These are phyloP conservation scores for Exophiala sideris DNA, from an alignment of 2,329 filamentous ascomycete genomes.

Conservation along the genomic window DNA sequence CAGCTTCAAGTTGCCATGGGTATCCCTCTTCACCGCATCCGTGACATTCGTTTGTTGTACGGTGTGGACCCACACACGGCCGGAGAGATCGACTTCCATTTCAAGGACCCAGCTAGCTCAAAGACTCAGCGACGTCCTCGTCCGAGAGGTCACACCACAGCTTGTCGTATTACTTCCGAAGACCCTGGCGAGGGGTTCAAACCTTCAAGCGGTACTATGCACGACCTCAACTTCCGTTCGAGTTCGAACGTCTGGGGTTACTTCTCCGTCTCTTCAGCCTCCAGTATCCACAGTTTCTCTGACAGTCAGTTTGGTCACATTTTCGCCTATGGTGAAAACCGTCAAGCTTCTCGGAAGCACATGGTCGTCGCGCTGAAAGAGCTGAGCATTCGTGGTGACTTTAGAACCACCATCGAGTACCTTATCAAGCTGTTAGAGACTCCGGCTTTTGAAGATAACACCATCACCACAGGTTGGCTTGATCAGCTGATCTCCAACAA, in stretches of 20 bases:
- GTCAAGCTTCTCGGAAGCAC: constrained; percentile 92
- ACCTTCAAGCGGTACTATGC: constrained; percentile 97
- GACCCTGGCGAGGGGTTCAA: constrained; percentile 99
- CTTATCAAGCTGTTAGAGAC: constrained; percentile 98
- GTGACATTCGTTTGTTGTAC: constrained; percentile 93
- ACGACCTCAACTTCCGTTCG: constrained; percentile 97
- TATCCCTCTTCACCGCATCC: constrained; percentile 89
- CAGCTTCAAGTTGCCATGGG: constrained; percentile 99
- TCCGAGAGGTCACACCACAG: constrained; percentile 95
- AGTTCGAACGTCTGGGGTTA: constrained; percentile 99
- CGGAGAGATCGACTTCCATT: constrained; percentile 93
- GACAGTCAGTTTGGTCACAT: constrained; percentile 99
- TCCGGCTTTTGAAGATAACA: constrained; percentile 97
- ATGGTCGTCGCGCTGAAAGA: constrained; percentile 99
- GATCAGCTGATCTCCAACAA: constrained; percentile 98
- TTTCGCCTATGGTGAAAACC: constrained; percentile 97
- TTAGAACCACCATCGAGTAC: constrained; percentile 97
- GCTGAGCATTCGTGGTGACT: constrained; percentile 98
- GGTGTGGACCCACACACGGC: constrained; percentile 85
- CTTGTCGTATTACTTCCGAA: constrained; percentile 98
- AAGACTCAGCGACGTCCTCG: constrained; percentile 84
- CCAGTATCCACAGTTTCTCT: constrained; percentile 98
- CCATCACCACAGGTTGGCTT: constrained; percentile 97
- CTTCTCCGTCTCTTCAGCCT: constrained; percentile 95
- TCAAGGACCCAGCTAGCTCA: constrained; percentile 78